phyloP scores from a whole-genome alignment of 2,329 filamentous ascomycete genomes.

The Alternaria postmessia region DNA sequence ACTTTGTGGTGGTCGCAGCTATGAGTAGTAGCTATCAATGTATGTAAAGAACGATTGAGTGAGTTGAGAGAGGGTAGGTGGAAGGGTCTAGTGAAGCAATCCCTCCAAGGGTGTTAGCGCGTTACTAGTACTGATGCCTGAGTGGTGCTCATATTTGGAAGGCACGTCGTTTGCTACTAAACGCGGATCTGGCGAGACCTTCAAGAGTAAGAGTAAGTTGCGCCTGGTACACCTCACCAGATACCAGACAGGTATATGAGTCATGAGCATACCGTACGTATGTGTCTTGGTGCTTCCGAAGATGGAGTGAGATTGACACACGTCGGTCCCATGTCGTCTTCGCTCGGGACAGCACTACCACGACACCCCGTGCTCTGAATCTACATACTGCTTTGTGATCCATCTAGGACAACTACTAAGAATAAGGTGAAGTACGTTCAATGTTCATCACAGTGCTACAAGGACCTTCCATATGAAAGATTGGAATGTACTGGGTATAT shows the following conservation, averaged over 20 bases:
- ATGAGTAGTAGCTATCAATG: background rate
- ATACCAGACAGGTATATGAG: background rate
- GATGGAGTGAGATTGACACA: background rate
- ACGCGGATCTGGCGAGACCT: background rate
- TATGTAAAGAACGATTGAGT: background rate
- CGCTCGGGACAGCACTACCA: background rate
- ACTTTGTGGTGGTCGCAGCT: background rate
- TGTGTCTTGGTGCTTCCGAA: background rate
- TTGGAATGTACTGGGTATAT: background rate
- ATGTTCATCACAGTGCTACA: background rate
- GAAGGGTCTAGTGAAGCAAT: background rate
- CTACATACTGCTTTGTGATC: background rate
- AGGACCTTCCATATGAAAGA: background rate
- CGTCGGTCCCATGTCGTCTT: background rate
- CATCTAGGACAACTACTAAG: background rate
- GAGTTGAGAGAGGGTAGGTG: background rate
- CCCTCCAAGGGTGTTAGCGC: background rate
- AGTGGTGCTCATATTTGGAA: background rate
- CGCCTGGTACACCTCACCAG: background rate
- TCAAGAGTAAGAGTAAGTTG: background rate
- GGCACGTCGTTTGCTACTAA: background rate
- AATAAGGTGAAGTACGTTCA: background rate
- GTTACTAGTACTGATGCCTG: background rate
- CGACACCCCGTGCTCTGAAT: background rate
- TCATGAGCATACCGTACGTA: background rate